Evolutionary conservation across 148 eudicot species (phyloP).

Genomic region (Dysphania ambrosioides): DNA sequence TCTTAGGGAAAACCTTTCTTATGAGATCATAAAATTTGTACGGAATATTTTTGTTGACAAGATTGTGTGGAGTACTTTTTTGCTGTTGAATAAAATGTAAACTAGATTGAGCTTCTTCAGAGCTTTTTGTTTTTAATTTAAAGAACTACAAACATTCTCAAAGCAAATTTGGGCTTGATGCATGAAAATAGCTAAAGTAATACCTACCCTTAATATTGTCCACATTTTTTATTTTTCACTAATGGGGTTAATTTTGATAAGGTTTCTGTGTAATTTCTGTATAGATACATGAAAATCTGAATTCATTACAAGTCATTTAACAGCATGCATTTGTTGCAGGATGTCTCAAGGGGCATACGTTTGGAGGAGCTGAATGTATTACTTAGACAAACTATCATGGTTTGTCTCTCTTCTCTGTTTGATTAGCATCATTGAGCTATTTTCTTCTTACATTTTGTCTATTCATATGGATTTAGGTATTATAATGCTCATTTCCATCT

Average conservation of each 20-base stretch:
- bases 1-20: conserved; percentile 5
- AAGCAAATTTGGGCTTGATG: conserved; percentile 2
- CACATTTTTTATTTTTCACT: neutral
- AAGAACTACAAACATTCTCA: conserved; percentile 3
- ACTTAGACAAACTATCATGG: conserved; percentile 93
- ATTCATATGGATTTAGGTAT: neutral
- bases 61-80: too few species aligned
- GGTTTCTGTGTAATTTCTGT: neutral
- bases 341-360: conserved; percentile 79
- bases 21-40: neutral
- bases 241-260: neutral
- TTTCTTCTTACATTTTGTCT: neutral
- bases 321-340: conserved; percentile 41
- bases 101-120: neutral
- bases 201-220: neutral
- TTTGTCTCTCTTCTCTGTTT: conserved; percentile 24
- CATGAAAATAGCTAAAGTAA: neutral
- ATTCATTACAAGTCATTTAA: neutral
- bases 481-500: neutral
- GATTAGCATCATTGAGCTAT: conserved; percentile 14
- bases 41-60: too few species aligned
- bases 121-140: neutral
- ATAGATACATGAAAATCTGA: neutral
- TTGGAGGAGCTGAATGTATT: conserved; percentile 88
- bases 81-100: neutral